Evolutionary conservation across 768 basidiomycete genomes (phyloP).

Genomic region (Lyophyllum shimeji): DNA sequence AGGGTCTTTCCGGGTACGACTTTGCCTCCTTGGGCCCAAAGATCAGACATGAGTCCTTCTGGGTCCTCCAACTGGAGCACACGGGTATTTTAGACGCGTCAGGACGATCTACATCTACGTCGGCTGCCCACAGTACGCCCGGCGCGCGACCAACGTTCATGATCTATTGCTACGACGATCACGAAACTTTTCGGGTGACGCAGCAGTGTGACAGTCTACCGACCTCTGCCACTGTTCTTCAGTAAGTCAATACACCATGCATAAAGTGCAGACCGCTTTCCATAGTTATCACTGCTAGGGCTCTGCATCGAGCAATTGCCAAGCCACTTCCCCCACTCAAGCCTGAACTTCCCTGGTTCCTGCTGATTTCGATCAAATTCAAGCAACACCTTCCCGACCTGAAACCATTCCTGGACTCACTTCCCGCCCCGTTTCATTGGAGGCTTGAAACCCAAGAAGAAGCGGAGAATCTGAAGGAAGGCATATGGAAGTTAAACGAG

Average conservation of each 20-base stretch:
- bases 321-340: constrained; percentile 28
- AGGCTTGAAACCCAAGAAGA: constrained; percentile 32
- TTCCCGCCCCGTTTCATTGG: constrained; percentile 36
- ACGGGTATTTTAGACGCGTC: constrained; percentile 23
- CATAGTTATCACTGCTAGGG: constrained; percentile 11
- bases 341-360: constrained; percentile 26
- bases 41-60: constrained; percentile 26
- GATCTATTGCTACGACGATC: constrained; percentile 29
- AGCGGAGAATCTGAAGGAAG: constrained; percentile 26
- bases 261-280: neutral
- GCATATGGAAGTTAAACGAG: constrained; percentile 27
- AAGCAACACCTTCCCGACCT: constrained; percentile 25
- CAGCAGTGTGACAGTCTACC: constrained; percentile 25
- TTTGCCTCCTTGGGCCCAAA: constrained; percentile 21
- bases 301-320: constrained; percentile 29
- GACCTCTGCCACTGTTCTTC: constrained; percentile 26
- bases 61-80: constrained; percentile 32
- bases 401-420: constrained; percentile 35
- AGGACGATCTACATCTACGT: constrained; percentile 15
- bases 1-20: constrained; percentile 21
- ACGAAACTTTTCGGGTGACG: constrained; percentile 21
- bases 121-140: constrained; percentile 13
- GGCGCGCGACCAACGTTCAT: constrained; percentile 24
- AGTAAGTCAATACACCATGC: constrained; percentile 18
- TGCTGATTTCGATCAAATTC: constrained; percentile 29